Conservation (phyloP, 2,329 filamentous ascomycete genomes). For the Cercospora janseana region DNA sequence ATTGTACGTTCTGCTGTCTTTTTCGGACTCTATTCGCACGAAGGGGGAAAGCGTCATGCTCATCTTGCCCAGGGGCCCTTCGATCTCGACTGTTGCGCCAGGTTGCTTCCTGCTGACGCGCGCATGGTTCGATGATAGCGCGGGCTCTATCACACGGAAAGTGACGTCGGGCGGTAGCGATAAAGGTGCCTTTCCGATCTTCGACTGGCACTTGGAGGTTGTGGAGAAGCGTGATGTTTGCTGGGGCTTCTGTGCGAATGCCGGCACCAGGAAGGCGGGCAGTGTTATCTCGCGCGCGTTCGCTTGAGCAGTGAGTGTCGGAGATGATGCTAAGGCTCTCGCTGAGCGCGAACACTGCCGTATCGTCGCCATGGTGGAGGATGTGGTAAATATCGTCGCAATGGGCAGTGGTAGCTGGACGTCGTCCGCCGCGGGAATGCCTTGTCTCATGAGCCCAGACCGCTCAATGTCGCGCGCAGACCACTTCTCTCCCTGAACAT, state of each 20-base stretch:
- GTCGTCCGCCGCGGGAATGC: slow-evolving; percentile 1
- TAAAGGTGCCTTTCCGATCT: slow-evolving; percentile 79
- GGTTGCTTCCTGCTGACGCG: slow-evolving; percentile 60
- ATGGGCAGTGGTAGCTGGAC: slow-evolving; percentile 1
- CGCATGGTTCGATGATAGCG: slow-evolving; percentile 56
- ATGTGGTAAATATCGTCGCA: slow-evolving; percentile 8
- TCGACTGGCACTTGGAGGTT: slow-evolving; percentile 65
- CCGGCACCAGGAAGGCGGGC: slow-evolving; percentile 70
- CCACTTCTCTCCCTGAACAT: neutral
- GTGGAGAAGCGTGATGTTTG: slow-evolving; percentile 64
- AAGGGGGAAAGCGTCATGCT: slow-evolving; percentile 77
- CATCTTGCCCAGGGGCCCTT: slow-evolving; percentile 78
- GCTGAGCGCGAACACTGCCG: slow-evolving; percentile 30
- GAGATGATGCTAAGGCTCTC: slow-evolving; percentile 21
- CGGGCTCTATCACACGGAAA: slow-evolving; percentile 61
- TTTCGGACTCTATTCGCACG: slow-evolving; percentile 68
- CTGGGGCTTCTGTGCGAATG: slow-evolving; percentile 53
- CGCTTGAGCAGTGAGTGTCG: slow-evolving; percentile 15
- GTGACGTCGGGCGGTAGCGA: slow-evolving; percentile 82
- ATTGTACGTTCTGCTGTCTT: slow-evolving; percentile 59
- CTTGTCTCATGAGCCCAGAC: slow-evolving; percentile 1
- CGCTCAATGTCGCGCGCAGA: neutral
- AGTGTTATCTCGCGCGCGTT: slow-evolving; percentile 39
- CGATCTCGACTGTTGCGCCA: slow-evolving; percentile 68
- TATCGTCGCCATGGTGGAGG: slow-evolving; percentile 27